phyloP scores from a whole-genome alignment of 164 flowering plant genomes.

The Cinnamomum chago region DNA sequence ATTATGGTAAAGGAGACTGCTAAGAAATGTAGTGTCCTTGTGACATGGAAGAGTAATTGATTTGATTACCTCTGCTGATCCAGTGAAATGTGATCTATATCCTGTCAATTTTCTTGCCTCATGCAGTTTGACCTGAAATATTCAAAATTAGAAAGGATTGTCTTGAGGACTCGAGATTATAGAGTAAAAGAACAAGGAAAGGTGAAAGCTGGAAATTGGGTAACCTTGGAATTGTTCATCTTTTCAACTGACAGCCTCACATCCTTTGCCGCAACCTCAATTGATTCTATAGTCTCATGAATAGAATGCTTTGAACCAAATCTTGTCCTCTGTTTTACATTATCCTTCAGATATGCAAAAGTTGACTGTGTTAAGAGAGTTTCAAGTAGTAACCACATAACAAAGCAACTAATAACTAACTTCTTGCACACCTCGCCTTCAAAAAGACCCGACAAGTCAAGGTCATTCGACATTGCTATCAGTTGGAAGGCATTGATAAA shows the following conservation, averaged over 20 bases:
- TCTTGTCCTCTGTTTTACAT: constrained; percentile 42
- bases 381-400: neutral
- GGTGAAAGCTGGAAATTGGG: neutral
- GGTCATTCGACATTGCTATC: constrained; percentile 43
- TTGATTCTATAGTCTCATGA: constrained; percentile 54
- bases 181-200: neutral
- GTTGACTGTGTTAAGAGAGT: neutral
- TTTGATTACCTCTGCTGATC: constrained; percentile 58
- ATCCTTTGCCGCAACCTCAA: constrained; percentile 71
- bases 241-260: constrained; percentile 55
- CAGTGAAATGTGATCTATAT: constrained; percentile 40
- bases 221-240: constrained; percentile 53
- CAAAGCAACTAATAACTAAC: neutral
- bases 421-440: constrained; percentile 42
- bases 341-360: constrained; percentile 29
- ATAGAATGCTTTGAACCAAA: constrained; percentile 57
- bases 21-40: neutral
- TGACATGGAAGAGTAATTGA: neutral
- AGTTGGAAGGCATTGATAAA: constrained; percentile 49
- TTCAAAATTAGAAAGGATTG: neutral
- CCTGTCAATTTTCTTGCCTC: constrained; percentile 33
- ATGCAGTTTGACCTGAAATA: constrained; percentile 46
- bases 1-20: neutral
- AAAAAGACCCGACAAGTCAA: constrained; percentile 43
- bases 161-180: neutral